Evolutionary conservation across 805 yeast genomes (phyloP).

Genomic region (Metschnikowia shivogae): DNA sequence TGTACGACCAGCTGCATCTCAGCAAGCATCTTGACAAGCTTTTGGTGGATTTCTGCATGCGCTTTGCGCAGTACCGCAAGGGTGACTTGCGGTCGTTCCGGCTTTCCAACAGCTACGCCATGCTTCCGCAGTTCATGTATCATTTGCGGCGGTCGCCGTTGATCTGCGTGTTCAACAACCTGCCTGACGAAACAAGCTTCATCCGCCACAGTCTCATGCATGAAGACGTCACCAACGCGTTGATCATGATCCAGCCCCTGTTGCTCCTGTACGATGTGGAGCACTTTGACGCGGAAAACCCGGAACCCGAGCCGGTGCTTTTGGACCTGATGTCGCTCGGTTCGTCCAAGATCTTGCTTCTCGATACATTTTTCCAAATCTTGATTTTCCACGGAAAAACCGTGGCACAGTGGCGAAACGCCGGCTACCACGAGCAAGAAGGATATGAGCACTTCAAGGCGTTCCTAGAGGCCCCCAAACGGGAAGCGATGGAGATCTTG

Average conservation of each 20-base stretch:
- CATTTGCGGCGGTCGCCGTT: slow-evolving; percentile 65
- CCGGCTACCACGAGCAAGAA: slow-evolving; percentile 56
- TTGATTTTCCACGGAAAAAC: slow-evolving; percentile 63
- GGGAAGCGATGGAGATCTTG: slow-evolving; percentile 61
- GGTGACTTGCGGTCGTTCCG: slow-evolving; percentile 47
- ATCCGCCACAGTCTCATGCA: slow-evolving; percentile 58
- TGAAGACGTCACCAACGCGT: slow-evolving; percentile 57
- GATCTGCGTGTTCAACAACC: slow-evolving; percentile 61
- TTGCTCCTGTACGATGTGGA: slow-evolving; percentile 53
- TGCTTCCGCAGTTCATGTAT: slow-evolving; percentile 65
- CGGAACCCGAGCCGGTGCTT: slow-evolving; percentile 59
- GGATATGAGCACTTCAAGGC: slow-evolving; percentile 58
- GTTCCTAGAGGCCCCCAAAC: slow-evolving; percentile 57
- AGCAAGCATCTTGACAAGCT: slow-evolving; percentile 47
- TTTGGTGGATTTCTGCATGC: slow-evolving; percentile 43
- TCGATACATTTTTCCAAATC: slow-evolving; percentile 69
- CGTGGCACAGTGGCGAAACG: slow-evolving; percentile 64
- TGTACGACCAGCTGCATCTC: slow-evolving; percentile 29
- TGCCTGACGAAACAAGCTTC: slow-evolving; percentile 70
- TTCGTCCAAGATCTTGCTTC: slow-evolving; percentile 50
- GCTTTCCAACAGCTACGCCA: slow-evolving; percentile 45
- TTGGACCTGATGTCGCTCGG: slow-evolving; percentile 61
- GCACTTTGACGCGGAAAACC: slow-evolving; percentile 31
- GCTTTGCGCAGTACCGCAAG: slow-evolving; percentile 46
- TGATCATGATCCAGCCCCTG: slow-evolving; percentile 69